Percentiles rank a stretch among this genome's conserved stretches.
Evolutionary conservation across 163 green algal species (phyloP).

Genomic region (Picocystis sp.): DNA sequence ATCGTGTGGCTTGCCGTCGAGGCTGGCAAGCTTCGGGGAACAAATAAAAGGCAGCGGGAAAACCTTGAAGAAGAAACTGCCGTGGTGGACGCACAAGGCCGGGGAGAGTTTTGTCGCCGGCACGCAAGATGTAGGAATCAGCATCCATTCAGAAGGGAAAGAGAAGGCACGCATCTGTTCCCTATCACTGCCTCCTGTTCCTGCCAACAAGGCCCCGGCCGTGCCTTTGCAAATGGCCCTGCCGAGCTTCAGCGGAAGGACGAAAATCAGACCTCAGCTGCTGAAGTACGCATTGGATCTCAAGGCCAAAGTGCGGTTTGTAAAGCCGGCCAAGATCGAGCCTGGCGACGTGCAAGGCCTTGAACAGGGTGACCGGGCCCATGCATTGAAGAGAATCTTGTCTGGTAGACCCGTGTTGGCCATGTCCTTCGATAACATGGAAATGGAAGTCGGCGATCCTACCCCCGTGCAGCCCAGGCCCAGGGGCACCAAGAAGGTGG

Average conservation of each 20-base stretch:
- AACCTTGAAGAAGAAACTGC: neutral
- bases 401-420: conserved; percentile 8
- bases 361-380: neutral
- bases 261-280: conserved; percentile 11
- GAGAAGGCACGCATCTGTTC: conserved; percentile 8
- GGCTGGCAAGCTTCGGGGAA: conserved; percentile 38
- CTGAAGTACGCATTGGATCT: conserved; percentile 19
- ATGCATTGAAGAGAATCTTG: conserved; percentile 5
- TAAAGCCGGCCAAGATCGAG: neutral
- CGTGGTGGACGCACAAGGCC: neutral
- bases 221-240: conserved; percentile 53
- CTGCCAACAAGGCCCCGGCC: conserved; percentile 3
- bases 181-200: conserved; percentile 24
- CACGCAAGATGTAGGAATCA: neutral
- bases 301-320: conserved; percentile 11
- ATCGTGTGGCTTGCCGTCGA: conserved; percentile 60
- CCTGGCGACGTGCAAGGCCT: no score
- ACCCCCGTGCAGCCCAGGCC: no score
- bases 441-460: conserved; percentile 11
- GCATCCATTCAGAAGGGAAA: conserved; percentile 1
- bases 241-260: conserved; percentile 52
- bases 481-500: no score
- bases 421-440: conserved; percentile 20
- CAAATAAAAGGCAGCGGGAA: neutral
- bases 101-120: neutral